phyloP scores from a whole-genome alignment of 164 flowering plant genomes.

The Taxillus chinensis region DNA sequence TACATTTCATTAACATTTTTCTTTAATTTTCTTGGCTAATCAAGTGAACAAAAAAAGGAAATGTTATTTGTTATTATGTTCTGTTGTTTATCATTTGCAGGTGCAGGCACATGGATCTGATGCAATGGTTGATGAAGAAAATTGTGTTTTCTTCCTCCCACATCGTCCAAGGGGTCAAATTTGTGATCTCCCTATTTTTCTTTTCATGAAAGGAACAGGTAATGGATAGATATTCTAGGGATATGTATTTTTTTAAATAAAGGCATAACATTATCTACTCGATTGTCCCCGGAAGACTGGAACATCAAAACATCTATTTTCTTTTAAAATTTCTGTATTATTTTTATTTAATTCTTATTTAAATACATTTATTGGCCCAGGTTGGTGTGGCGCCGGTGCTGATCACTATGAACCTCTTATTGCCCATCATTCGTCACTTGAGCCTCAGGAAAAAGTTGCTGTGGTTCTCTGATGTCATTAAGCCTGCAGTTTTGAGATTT shows the following conservation, averaged over 20 bases:
- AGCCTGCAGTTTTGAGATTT: slow-evolving; percentile 33
- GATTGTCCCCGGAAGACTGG: too few species aligned
- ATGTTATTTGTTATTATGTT: not conserved
- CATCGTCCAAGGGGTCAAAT: slow-evolving; percentile 79
- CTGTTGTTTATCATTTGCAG: slow-evolving; percentile 21
- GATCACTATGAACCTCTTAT: slow-evolving; percentile 95
- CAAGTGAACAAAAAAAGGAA: not conserved
- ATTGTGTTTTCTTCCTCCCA: slow-evolving; percentile 92
- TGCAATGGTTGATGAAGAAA: slow-evolving; percentile 96
- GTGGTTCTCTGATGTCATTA: slow-evolving; percentile 46
- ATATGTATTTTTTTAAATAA: too few species aligned
- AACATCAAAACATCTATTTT: too few species aligned
- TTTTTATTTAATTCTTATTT: not conserved
- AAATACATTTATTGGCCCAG: slow-evolving; percentile 18
- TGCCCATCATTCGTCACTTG: slow-evolving; percentile 42
- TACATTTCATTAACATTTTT: not conserved
- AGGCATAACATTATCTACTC: too few species aligned
- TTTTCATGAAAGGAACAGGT: slow-evolving; percentile 99
- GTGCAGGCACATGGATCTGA: slow-evolving; percentile 98
- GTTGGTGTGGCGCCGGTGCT: slow-evolving; percentile 97
- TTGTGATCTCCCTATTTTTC: slow-evolving; percentile 61
- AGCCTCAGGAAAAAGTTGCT: slow-evolving; percentile 73
- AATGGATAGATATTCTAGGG: not conserved
- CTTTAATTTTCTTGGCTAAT: not conserved
- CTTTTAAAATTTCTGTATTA: not conserved